These are phyloP conservation scores for Centaurea solstitialis DNA, from an alignment of 129 eudicot species.

Conservation along the genomic window DNA sequence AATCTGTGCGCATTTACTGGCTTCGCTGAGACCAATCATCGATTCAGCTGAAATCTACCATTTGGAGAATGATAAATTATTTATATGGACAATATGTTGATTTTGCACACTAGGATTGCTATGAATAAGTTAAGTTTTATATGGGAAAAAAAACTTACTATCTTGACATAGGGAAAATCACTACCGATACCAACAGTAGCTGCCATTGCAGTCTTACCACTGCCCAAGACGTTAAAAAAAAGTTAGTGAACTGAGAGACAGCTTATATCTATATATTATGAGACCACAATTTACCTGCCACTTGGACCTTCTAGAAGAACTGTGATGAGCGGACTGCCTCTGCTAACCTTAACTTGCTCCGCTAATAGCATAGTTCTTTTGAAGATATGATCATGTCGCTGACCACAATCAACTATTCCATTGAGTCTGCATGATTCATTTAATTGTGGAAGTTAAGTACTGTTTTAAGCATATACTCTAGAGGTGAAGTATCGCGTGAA, in stretches of 20 bases:
- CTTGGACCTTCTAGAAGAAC: constrained; percentile 98
- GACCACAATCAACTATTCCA: constrained; percentile 95
- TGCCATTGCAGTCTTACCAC: constrained; percentile 99
- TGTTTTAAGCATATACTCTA: background rate
- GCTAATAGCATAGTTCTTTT: constrained; percentile 86
- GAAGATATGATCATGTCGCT: constrained; percentile 77
- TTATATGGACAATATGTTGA: background rate
- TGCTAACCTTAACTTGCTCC: constrained; percentile 93
- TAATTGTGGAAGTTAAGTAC: constrained; percentile 1
- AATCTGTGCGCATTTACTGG: constrained; percentile 92
- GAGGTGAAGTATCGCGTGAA: background rate
- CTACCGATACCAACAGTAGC: constrained; percentile 97
- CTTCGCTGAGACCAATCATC: constrained; percentile 98
- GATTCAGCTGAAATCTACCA: constrained; percentile 94
- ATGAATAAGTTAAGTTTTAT: background rate
- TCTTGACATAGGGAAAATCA: constrained; percentile 97
- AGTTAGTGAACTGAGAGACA: background rate
- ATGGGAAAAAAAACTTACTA: constrained; percentile 55
- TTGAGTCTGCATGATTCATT: constrained; percentile 67
- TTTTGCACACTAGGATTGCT: constrained; percentile 10
- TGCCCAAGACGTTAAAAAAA: constrained; percentile 35
- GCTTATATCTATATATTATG: background rate
- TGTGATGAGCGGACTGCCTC: constrained; percentile 92
- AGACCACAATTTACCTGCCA: constrained; percentile 68
- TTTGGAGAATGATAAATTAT: constrained; percentile 9